Conservation (phyloP, 192 early-diverging fungal species). For the Coemansia sp. region DNA sequence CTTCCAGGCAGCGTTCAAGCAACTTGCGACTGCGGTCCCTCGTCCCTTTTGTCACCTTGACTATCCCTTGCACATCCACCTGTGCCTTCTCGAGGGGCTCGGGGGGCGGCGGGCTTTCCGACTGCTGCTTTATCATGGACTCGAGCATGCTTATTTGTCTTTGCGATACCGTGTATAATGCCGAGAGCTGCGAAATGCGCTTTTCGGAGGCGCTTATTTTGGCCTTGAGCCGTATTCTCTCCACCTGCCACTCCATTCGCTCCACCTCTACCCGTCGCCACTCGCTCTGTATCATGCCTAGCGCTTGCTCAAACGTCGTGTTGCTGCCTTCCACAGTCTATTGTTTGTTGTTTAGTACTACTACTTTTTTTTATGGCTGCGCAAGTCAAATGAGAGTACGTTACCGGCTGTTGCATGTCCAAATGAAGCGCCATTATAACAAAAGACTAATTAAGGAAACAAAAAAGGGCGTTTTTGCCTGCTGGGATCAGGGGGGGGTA, state of each 20-base stretch:
- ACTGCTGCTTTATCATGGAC: constrained; percentile 1
- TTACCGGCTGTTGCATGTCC: constrained; percentile 2
- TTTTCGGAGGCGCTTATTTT: constrained; percentile 34
- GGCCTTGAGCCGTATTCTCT: constrained; percentile 44
- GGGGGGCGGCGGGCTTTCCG: not conserved
- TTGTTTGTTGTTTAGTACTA: constrained; percentile 2
- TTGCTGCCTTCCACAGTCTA: not conserved
- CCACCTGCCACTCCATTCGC: constrained; percentile 43
- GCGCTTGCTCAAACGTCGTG: constrained; percentile 33
- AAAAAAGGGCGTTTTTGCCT: not conserved
- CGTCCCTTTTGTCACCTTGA: constrained; percentile 11
- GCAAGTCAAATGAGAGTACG: no score
- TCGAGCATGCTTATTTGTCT: constrained; percentile 35
- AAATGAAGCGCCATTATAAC: not conserved
- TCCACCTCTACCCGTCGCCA: constrained; percentile 48
- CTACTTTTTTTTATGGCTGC: no score
- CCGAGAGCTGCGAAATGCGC: constrained; percentile 29
- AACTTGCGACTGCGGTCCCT: constrained; percentile 25
- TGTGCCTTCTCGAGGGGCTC: not conserved
- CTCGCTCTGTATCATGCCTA: constrained; percentile 31
- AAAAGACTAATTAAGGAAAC: not conserved
- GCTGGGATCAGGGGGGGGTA: not conserved
- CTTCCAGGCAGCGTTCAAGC: constrained; percentile 26
- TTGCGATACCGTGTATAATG: constrained; percentile 25
- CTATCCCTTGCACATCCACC: constrained; percentile 13